Base-by-base conservation (phyloP, 139 green algal species). In the Asterochloris sp. region DNA sequence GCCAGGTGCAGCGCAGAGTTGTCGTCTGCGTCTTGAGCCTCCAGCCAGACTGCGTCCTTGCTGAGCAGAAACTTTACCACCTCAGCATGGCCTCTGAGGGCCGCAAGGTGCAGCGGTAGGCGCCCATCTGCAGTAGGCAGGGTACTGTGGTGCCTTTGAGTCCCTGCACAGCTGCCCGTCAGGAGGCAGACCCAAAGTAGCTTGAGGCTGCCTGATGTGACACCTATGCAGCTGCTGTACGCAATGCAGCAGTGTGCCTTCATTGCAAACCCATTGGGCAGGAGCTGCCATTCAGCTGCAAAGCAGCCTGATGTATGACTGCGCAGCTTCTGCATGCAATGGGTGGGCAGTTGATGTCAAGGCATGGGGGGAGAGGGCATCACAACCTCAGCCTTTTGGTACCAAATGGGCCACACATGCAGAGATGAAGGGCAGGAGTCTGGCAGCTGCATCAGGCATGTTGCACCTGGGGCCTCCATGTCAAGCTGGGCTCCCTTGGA, bases 401-500 rank as follows among this genome's bases (percentile, higher is more conserved):
- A 10, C 66, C 66, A 71, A 71, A 71, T 71, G 17, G 1, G 1
- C 19, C 66, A 10, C 66, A 21, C 66, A 71, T 71, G 66, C 66
- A 71, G 66, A 29, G 69, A 2, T 76, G 2, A 76, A 38, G 2
- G 26, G 23, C 69, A 24, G 13, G n/a, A 38, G 2, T 28, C 23
- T 15, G 69, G 69, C 69, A 19, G 6, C 24, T 15, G 13, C 17
- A 78, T 26, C 28, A 21, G 17, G 66, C 66, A 9, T n/a, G 4
- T 17, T 78, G 19, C 73, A 89, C 88, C 69, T n/a, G 80, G 78
- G 29, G 92, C 87, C 29, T 97, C 93, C 0, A 71, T 82, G 26
- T 97, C 93, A 38, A 96, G 23, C 69, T 94, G 91, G 0, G 88
- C 88, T 13, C 88, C 91, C 21, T 87, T 89, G 14, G 84, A 88